These are phyloP conservation scores for Cercospora berteroae DNA, from an alignment of 2,329 filamentous ascomycete genomes.

Conservation along the genomic window DNA sequence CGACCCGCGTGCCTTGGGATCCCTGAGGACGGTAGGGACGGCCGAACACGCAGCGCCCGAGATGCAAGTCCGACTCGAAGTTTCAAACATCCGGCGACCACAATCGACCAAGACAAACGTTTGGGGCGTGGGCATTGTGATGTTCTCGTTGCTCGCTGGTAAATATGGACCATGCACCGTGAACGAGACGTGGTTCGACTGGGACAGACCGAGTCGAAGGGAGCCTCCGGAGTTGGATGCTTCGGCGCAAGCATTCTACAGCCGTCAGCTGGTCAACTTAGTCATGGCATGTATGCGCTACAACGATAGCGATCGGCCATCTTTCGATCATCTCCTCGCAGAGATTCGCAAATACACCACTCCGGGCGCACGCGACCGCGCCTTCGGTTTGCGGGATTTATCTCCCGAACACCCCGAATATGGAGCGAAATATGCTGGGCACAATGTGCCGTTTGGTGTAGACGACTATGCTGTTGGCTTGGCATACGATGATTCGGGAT, in stretches of 20 bases:
- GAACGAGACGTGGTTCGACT: not conserved
- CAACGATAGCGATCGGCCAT: slow-evolving; percentile 3
- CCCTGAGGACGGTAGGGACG: not conserved
- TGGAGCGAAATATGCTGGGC: not conserved
- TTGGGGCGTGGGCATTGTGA: slow-evolving; percentile 18
- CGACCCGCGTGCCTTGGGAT: not conserved
- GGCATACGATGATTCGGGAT: not conserved
- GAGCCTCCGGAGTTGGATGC: not conserved
- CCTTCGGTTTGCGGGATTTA: not conserved
- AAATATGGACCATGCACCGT: slow-evolving; percentile 1
- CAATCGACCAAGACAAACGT: slow-evolving; percentile 20
- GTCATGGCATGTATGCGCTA: slow-evolving; percentile 10
- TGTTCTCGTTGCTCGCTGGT: slow-evolving; percentile 13
- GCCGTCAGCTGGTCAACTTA: slow-evolving; percentile 1
- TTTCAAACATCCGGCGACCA: not conserved
- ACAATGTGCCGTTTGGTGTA: not conserved
- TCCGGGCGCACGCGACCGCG: not conserved
- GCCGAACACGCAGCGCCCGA: not conserved
- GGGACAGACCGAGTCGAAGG: not conserved
- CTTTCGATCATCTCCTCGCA: slow-evolving; percentile 11
- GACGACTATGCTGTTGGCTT: slow-evolving; percentile 3
- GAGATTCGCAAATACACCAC: not conserved
- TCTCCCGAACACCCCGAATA: not conserved
- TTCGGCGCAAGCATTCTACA: slow-evolving; percentile 5
- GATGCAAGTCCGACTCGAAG: not conserved